These are phyloP conservation scores for Phyllosticta citribraziliensis DNA, from an alignment of 2,329 filamentous ascomycete species.

Conservation along the genomic window DNA sequence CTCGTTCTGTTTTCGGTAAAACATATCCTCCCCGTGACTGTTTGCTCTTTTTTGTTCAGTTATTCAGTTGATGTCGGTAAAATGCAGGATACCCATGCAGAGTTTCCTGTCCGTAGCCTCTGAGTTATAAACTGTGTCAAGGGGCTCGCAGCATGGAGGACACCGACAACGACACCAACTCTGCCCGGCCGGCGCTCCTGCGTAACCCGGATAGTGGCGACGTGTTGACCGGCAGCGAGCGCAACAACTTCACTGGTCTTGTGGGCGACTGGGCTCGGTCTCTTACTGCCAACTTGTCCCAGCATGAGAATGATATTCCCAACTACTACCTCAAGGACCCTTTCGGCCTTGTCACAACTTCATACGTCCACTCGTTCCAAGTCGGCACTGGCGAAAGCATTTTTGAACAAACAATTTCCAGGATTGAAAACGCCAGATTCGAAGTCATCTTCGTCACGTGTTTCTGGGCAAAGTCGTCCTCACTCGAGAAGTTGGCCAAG, in stretches of 20 bases:
- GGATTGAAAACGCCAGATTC: constrained; percentile 48
- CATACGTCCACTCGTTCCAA: constrained; percentile 26
- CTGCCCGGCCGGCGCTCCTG: background rate
- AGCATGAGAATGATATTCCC: constrained; percentile 20
- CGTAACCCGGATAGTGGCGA: background rate
- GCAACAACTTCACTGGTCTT: constrained; percentile 8
- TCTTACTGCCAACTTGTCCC: background rate
- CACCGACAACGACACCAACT: background rate
- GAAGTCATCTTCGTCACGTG: constrained; percentile 72
- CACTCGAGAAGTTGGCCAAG: constrained; percentile 47
- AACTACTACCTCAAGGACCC: constrained; percentile 31
- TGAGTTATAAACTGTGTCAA: background rate
- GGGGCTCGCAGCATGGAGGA: background rate
- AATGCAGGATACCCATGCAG: background rate
- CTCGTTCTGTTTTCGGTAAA: background rate
- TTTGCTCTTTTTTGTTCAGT: background rate
- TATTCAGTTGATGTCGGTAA: background rate
- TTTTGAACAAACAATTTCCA: constrained; percentile 45
- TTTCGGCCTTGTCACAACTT: constrained; percentile 24
- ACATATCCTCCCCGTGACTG: background rate
- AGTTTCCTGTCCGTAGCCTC: background rate
- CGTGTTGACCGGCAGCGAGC: background rate
- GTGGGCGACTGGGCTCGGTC: constrained; percentile 2
- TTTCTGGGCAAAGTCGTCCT: constrained; percentile 65
- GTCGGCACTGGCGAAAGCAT: constrained; percentile 37